A percentile compares a stretch with the other conserved stretches of the same genome.
phyloP scores from a whole-genome alignment of 345 rosid genomes.

The Streptanthus diversifolius region DNA sequence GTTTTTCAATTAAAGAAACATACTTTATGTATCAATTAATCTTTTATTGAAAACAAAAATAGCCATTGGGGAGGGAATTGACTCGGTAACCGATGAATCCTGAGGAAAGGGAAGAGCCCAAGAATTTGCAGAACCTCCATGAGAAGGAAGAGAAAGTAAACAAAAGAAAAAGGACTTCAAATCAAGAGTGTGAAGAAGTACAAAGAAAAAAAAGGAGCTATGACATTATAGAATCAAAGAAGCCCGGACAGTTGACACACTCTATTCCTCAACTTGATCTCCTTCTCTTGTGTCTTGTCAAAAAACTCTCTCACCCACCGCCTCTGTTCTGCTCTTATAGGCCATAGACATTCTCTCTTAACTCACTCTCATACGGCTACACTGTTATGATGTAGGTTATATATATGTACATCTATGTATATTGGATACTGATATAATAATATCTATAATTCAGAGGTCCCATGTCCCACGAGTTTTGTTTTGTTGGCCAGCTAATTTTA shows the following conservation, averaged over 20 bases:
- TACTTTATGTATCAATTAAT: not conserved
- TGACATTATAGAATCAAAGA: conserved; percentile 21
- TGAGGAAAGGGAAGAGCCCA: conserved; percentile 22
- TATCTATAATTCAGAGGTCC: conserved; percentile 1
- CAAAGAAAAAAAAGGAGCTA: not conserved
- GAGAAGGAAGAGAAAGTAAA: not conserved
- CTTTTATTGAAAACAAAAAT: not conserved
- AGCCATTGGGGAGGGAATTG: conserved; percentile 28
- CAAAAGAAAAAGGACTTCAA: not conserved
- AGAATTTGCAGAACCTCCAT: conserved; percentile 27
- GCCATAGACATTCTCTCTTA: conserved; percentile 31
- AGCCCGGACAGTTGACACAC: conserved; percentile 28
- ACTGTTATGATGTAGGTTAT: conserved; percentile 16
- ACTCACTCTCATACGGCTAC: conserved; percentile 15
- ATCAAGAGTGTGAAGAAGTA: not conserved
- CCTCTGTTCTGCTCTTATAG: conserved; percentile 23
- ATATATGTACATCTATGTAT: not conserved
- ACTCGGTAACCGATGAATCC: conserved; percentile 30
- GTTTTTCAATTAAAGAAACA: conserved; percentile 13
- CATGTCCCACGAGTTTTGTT: conserved; percentile 42
- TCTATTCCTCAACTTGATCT: conserved; percentile 16
- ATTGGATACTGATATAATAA: not conserved
- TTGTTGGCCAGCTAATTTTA: conserved; percentile 55
- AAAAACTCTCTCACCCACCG: conserved; percentile 6
- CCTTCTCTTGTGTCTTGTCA: conserved; percentile 46